Evolutionary conservation across 1,139 yeast genomes (phyloP).

Genomic region (Suzukiozyma palmioleophila): DNA sequence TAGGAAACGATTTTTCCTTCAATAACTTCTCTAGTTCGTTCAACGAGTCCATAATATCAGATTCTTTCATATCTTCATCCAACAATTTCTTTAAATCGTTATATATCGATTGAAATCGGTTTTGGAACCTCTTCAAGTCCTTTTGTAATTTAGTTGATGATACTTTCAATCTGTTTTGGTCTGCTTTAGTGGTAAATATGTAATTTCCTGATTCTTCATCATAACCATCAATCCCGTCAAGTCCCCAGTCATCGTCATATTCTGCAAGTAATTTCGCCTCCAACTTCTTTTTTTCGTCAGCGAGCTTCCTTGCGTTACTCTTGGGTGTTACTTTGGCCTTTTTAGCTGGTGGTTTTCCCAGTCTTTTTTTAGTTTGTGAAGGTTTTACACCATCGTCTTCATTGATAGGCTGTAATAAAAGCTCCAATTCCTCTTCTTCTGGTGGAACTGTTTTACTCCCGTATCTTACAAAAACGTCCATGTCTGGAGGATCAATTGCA

Average conservation of each 20-base stretch:
- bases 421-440: slow-evolving; percentile 17
- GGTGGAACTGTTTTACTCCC: slow-evolving; percentile 38
- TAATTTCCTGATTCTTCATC: slow-evolving; percentile 28
- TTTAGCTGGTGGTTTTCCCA: slow-evolving; percentile 3
- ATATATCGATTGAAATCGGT: slow-evolving; percentile 19
- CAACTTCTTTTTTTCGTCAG: slow-evolving; percentile 20
- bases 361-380: slow-evolving; percentile 5
- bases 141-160: slow-evolving; percentile 17
- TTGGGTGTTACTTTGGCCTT: slow-evolving; percentile 8
- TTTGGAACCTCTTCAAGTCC: slow-evolving; percentile 12
- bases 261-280: slow-evolving; percentile 17
- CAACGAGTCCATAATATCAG: slow-evolving; percentile 14
- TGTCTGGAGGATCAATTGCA: slow-evolving; percentile 41
- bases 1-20: slow-evolving; percentile 19
- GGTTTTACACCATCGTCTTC: slow-evolving; percentile 15
- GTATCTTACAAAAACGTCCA: slow-evolving; percentile 38
- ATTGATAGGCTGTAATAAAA: slow-evolving; percentile 13
- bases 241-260: slow-evolving; percentile 44
- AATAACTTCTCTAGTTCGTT: slow-evolving; percentile 15
- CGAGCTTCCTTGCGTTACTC: slow-evolving; percentile 15
- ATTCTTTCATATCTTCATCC: slow-evolving; percentile 8
- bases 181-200: slow-evolving; percentile 29
- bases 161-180: slow-evolving; percentile 28
- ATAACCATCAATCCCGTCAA: slow-evolving; percentile 25
- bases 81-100: slow-evolving; percentile 14